Evolutionary conservation across 768 basidiomycete genomes (phyloP).

Genomic region (Leccinum truebloodii): DNA sequence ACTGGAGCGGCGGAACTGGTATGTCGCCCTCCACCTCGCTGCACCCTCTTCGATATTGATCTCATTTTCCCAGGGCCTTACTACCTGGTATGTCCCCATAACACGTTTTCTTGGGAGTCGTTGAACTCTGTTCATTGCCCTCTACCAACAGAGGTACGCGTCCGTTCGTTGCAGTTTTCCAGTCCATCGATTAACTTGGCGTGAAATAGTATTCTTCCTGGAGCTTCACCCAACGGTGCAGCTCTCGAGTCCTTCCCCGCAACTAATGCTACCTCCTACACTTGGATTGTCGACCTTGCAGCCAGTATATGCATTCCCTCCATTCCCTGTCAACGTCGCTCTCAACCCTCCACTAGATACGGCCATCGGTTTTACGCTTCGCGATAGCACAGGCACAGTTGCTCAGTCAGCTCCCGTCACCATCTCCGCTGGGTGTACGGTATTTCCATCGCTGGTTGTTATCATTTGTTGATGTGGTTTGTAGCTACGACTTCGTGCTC

Average conservation of each 20-base stretch:
- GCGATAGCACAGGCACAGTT: slow-evolving; percentile 55
- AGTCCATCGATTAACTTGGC: neutral
- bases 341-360: slow-evolving; percentile 38
- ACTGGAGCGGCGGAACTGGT: slow-evolving; percentile 61
- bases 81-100: slow-evolving; percentile 53
- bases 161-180: neutral
- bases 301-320: slow-evolving; percentile 35
- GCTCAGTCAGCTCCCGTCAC: slow-evolving; percentile 55
- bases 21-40: slow-evolving; percentile 25
- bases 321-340: neutral
- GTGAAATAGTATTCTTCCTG: slow-evolving; percentile 52
- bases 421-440: slow-evolving; percentile 52
- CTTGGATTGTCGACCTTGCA: slow-evolving; percentile 57
- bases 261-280: slow-evolving; percentile 40
- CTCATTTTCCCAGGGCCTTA: slow-evolving; percentile 49
- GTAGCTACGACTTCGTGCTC: slow-evolving; percentile 39
- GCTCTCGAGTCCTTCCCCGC: slow-evolving; percentile 50
- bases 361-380: slow-evolving; percentile 55
- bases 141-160: slow-evolving; percentile 40
- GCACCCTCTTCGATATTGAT: neutral
- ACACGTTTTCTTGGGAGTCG: neutral
- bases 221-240: slow-evolving; percentile 42
- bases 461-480: slow-evolving; percentile 18
- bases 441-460: neutral
- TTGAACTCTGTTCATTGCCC: neutral